Percentiles rank a stretch among this genome's conserved stretches.
These are phyloP conservation scores for Sanghuangporus sanghuang DNA, from an alignment of 1,284 basidiomycete species.

Conservation along the genomic window DNA sequence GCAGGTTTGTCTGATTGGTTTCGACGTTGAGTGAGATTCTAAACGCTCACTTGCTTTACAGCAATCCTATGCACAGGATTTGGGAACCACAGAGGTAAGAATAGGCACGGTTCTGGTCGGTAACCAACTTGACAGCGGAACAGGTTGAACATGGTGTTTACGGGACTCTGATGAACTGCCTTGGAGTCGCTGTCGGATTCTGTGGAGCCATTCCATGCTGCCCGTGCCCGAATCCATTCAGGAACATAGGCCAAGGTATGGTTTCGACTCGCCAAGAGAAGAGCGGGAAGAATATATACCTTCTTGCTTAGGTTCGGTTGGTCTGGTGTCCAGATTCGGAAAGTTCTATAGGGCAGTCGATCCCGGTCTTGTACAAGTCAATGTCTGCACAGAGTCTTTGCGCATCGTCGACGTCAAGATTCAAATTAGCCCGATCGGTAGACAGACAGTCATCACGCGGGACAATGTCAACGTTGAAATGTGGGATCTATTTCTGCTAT, in stretches of 20 bases:
- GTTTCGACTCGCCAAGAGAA: neutral
- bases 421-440: slow-evolving; percentile 82
- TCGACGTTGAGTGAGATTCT: slow-evolving; percentile 4
- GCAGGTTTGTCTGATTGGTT: slow-evolving; percentile 50
- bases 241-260: slow-evolving; percentile 73
- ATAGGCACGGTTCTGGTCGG: neutral
- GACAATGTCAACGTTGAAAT: slow-evolving; percentile 90
- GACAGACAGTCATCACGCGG: slow-evolving; percentile 80
- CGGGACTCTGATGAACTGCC: slow-evolving; percentile 70
- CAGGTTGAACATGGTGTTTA: slow-evolving; percentile 82
- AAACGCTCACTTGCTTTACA: slow-evolving; percentile 26
- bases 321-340: slow-evolving; percentile 87
- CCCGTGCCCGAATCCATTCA: slow-evolving; percentile 76
- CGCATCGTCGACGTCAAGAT: slow-evolving; percentile 92
- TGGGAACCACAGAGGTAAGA: slow-evolving; percentile 59
- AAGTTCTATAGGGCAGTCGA: slow-evolving; percentile 95
- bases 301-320: slow-evolving; percentile 64
- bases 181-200: slow-evolving; percentile 56
- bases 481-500: slow-evolving; percentile 33
- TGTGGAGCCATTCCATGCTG: slow-evolving; percentile 85
- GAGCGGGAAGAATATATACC: slow-evolving; percentile 5
- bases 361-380: slow-evolving; percentile 88
- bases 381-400: slow-evolving; percentile 86
- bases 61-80: slow-evolving; percentile 87
- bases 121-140: slow-evolving; percentile 6